Base-by-base conservation (phyloP, 2,329 filamentous ascomycete genomes). In the Akanthomyces muscarius region DNA sequence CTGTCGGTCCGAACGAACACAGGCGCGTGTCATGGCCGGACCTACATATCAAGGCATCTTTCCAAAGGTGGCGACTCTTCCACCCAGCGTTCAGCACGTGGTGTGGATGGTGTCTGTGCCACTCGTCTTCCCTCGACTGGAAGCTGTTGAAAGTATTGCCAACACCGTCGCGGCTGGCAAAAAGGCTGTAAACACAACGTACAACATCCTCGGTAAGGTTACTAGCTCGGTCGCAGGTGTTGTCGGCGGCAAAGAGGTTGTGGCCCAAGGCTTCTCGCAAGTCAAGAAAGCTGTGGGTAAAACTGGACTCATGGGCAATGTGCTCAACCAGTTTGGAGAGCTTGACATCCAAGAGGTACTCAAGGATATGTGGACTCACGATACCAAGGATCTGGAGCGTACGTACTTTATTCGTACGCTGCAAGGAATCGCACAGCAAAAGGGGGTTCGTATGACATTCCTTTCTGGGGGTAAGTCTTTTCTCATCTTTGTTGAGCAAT, bases 271-370 rank as follows among this genome's bases (percentile, higher is more conserved):
- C 0, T 99, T 99, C 76, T 91, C 89, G 65, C 90, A 92, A 25
- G 92, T 98, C 62, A 99, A 99, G 81, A 96, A 93, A 74, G 95
- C 94, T 0, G 92, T 99, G 21, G 95, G 95, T 55, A 99, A 99
- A 76, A 89, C 88, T 1, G 95, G 95, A 1, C 81, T 99, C 58
- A 98, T 99, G 94, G 94, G 94, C 66, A 90, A 92, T 63, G 92
- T 98, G 45, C 81, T 99, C 55, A 97, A 92, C 78, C 93, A 96
- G 42, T 99, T 99, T 74, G 95, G 95, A 61, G 95, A 98, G 68
- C 89, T 99, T 65, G 95, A 97, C 71, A 86, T 98, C 57, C 87
- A 95, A 60, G 95, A 99, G 77, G 95, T 98, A 72, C 80, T 98
- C 64, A 89, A 94, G 72, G 95, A 99, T 74, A 89, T 96, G 81